Conservation (phyloP, 768 basidiomycete genomes). For the Xerocomus spinulosus region DNA sequence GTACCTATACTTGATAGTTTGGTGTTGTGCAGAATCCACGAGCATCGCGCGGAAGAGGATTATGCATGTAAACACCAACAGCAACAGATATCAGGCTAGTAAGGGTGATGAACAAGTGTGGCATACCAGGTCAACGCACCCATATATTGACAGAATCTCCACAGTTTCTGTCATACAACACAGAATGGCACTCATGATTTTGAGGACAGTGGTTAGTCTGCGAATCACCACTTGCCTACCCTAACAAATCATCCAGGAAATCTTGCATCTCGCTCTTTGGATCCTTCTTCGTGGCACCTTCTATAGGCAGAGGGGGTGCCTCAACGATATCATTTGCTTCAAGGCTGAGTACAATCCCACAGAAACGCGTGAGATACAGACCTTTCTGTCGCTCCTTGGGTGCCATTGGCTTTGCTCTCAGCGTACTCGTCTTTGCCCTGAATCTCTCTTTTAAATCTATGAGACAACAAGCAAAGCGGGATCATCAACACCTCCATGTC, state of each 20-base stretch:
- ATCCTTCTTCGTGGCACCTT: constrained; percentile 30
- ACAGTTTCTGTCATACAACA: background rate
- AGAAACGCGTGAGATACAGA: constrained; percentile 7
- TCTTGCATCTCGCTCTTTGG: constrained; percentile 64
- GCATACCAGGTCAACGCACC: too few relatives aligned
- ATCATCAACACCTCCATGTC: too few relatives aligned
- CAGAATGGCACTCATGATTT: background rate
- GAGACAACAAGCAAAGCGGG: background rate
- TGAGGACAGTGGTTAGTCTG: too few relatives aligned
- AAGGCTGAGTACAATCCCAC: constrained; percentile 1
- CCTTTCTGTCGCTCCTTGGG: constrained; percentile 38
- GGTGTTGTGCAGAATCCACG: too few relatives aligned
- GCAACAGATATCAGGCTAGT: too few relatives aligned
- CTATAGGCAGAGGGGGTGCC: constrained; percentile 52
- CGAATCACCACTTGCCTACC: too few relatives aligned
- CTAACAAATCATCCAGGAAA: constrained; percentile 63
- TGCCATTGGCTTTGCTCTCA: constrained; percentile 36
- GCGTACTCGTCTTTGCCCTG: constrained; percentile 48
- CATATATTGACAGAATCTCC: too few relatives aligned
- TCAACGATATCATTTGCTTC: constrained; percentile 36
- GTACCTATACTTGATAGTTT: too few relatives aligned
- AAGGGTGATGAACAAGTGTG: too few relatives aligned
- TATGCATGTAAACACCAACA: too few relatives aligned
- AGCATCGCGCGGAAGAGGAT: too few relatives aligned
- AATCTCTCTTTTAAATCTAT: constrained; percentile 59